Base-by-base conservation (phyloP, 768 basidiomycete genomes). In the Butyriboletus loyo region DNA sequence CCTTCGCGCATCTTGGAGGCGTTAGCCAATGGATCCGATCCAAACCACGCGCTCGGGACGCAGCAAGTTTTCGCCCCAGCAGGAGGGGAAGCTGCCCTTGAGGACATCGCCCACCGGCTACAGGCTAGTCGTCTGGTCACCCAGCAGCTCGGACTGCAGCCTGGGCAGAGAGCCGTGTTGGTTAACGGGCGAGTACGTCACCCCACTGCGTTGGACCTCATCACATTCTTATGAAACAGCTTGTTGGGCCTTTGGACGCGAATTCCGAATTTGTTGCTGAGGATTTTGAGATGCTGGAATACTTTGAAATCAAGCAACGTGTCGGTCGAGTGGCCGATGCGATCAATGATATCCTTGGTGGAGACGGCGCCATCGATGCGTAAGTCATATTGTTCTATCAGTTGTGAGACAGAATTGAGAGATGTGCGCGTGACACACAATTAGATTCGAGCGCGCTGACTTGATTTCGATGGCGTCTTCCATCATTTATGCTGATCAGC, bases 161-260 rank as follows among this genome's bases (percentile, higher is more conserved):
- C 85, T 2, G 87, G 86, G 0, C 70, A 85, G 52, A 74, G 75
- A 21, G 89, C 79, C 1, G 52, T 98, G 34, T 54, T 95, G 32
- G 73, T 90, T 46, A 97, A 97, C 59, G 96, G 95, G 24, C 77
- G 95, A 30, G 92, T 95, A 64, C 66, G 87, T 73, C 8, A 15
- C 53, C 3, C 15, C 22, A 9, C 52, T 24, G 28, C 34, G 7
- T 46, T 48, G 38, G 39, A 13, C 52, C 54, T 58, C 42, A 53
- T 41, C 28, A 31, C 7, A 34, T 22, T 44, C 25, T 52, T 46
- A 25, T 49, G 28, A 32, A 49, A 49, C 35, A 96, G 94, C 69
- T 96, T 46, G 73, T 98, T 25, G 90, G 91, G 0, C 91, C 92
- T 0, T 72, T 97, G 34, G 68, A 71, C 19, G 27, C 38, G 11